Conservation (phyloP, 1,284 basidiomycete genomes). For the Waitea zeae region DNA sequence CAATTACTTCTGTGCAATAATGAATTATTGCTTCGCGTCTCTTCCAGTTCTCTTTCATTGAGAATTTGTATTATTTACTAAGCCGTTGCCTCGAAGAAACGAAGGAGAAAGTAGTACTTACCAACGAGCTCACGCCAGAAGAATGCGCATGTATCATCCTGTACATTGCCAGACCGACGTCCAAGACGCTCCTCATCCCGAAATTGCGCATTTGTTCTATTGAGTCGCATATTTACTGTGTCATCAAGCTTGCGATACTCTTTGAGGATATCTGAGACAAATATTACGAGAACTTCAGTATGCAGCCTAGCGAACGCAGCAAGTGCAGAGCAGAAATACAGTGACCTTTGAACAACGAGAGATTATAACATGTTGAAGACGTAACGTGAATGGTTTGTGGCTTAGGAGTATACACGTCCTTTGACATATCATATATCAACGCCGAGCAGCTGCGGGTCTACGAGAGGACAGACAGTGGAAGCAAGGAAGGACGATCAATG, state of each 20-base stretch:
- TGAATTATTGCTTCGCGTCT: conserved; percentile 61
- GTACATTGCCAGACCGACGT: conserved; percentile 24
- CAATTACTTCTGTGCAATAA: conserved; percentile 64
- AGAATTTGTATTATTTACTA: no score
- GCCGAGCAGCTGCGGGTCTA: no score
- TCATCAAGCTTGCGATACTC: conserved; percentile 81
- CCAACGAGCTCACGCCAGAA: conserved; percentile 76
- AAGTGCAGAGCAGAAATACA: conserved; percentile 6
- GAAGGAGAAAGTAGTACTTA: conserved; percentile 19
- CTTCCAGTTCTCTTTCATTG: conserved; percentile 79
- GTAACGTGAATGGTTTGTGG: conserved; percentile 49
- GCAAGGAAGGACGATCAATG: no score
- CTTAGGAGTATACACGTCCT: no score
- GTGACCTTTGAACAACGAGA: conserved; percentile 72
- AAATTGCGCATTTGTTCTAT: conserved; percentile 66
- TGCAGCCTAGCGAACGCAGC: neutral
- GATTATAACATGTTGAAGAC: conserved; percentile 57
- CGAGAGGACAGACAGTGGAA: no score
- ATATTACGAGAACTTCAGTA: neutral
- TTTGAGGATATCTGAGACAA: conserved; percentile 63
- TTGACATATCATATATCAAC: no score
- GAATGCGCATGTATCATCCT: conserved; percentile 61
- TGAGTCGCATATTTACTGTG: conserved; percentile 66
- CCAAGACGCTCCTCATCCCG: conserved; percentile 48
- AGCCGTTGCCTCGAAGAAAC: no score